These are phyloP conservation scores for Astrephomene gubernaculifera DNA, from an alignment of 139 green algal genomes.

Conservation along the genomic window DNA sequence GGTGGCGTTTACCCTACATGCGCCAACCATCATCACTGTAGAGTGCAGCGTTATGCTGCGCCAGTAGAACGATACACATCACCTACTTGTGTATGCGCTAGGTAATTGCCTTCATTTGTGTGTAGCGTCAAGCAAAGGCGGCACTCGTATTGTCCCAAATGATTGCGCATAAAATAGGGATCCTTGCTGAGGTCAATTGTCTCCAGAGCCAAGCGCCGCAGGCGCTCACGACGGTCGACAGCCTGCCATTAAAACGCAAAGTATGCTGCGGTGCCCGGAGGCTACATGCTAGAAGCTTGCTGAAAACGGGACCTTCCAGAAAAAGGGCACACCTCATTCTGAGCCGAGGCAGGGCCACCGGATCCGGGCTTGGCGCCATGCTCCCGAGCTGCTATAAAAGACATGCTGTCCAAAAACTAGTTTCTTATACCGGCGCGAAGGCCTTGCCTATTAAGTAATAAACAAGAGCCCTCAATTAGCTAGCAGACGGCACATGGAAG, in stretches of 20 bases:
- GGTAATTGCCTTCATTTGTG: conserved; percentile 99
- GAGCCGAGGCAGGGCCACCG: conserved; percentile 77
- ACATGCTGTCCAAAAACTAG: conserved; percentile 80
- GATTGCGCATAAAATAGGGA: conserved; percentile 99
- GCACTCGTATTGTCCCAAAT: conserved; percentile 96
- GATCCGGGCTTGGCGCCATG: conserved; percentile 91
- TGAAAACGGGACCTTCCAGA: no score
- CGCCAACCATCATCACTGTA: no score
- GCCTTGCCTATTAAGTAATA: no score
- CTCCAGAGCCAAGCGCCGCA: conserved; percentile 96
- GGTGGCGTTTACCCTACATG: conserved; percentile 93
- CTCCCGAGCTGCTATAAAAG: conserved; percentile 87
- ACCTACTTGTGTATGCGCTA: conserved; percentile 96
- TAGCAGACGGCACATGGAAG: no score
- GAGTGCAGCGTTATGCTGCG: no score
- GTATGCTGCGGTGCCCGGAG: no score
- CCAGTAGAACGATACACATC: no score
- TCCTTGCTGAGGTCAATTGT: conserved; percentile 99
- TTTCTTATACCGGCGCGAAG: no score
- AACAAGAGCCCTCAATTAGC: no score
- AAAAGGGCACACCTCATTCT: conserved; percentile 78
- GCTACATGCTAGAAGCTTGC: no score
- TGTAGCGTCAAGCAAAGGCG: conserved; percentile 98
- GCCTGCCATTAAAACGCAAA: conserved; percentile 64
- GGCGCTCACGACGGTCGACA: conserved; percentile 92